Conservation (phyloP, 73 alveolate species). For the Diophrys sp. region DNA sequence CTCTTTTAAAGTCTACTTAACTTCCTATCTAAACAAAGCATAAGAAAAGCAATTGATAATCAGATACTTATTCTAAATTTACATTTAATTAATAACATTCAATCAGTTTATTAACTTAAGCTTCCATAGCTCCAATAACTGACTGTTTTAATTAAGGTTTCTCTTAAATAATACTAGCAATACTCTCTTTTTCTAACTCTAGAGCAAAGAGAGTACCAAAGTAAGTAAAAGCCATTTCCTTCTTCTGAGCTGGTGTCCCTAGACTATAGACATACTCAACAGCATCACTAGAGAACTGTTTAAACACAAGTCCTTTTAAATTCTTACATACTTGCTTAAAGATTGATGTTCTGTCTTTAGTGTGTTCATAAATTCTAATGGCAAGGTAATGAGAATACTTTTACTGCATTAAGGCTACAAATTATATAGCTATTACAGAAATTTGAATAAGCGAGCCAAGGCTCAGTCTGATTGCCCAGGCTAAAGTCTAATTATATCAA, state of each 20-base stretch:
- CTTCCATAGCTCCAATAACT: slow-evolving; percentile 58
- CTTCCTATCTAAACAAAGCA: no score
- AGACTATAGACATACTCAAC: slow-evolving; percentile 45
- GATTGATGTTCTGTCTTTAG: slow-evolving; percentile 57
- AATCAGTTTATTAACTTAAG: slow-evolving; percentile 63
- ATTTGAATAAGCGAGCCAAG: no score
- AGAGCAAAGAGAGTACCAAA: slow-evolving; percentile 51
- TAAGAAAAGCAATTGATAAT: no score
- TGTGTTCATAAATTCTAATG: slow-evolving; percentile 63
- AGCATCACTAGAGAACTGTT: slow-evolving; percentile 52
- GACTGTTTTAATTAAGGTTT: slow-evolving; percentile 62
- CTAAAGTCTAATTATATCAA: no score
- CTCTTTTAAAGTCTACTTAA: no score
- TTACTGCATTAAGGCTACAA: slow-evolving; percentile 59
- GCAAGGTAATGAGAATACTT: slow-evolving; percentile 88
- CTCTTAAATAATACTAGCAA: slow-evolving; percentile 46
- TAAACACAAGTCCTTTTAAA: slow-evolving; percentile 31
- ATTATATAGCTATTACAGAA: no score
- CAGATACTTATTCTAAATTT: no score
- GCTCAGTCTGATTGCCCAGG: no score
- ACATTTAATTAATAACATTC: no score
- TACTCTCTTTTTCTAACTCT: slow-evolving; percentile 19
- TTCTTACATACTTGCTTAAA: slow-evolving; percentile 38
- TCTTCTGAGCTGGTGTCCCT: slow-evolving; percentile 32
- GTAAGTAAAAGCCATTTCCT: slow-evolving; percentile 48